Percentiles rank a stretch among this genome's conserved stretches.
Evolutionary conservation across 257 asterid species (phyloP).

Genomic region (Jaltomata sinuosa): DNA sequence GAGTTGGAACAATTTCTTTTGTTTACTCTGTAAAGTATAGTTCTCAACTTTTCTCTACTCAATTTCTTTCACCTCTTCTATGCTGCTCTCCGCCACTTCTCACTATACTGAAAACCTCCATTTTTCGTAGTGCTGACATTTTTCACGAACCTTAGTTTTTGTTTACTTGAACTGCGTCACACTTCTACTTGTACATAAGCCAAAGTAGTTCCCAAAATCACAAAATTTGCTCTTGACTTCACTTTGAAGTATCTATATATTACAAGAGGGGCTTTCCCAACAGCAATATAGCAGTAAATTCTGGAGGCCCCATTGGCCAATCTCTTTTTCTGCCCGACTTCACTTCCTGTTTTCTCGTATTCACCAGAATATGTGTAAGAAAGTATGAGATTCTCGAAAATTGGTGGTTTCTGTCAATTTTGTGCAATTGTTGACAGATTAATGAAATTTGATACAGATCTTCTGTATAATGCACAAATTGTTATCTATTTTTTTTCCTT

Average conservation of each 20-base stretch:
- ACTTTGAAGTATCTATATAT: neutral
- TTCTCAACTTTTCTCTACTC: neutral
- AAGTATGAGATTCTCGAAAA: neutral
- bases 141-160: neutral
- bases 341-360: neutral
- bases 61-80: neutral
- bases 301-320: neutral
- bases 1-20: neutral
- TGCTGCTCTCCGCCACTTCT: neutral
- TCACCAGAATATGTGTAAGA: neutral
- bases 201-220: neutral
- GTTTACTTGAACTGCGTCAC: neutral
- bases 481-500: no score
- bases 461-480: neutral
- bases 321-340: neutral
- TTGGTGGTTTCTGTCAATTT: neutral
- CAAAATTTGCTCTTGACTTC: neutral
- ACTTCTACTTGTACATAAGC: neutral
- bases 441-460: neutral
- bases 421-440: neutral
- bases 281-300: neutral
- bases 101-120: neutral
- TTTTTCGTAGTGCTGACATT: neutral
- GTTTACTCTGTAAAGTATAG: neutral
- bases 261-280: neutral